Base-by-base conservation (phyloP, 208 protist species). In the Trypanosoma lewisi region DNA sequence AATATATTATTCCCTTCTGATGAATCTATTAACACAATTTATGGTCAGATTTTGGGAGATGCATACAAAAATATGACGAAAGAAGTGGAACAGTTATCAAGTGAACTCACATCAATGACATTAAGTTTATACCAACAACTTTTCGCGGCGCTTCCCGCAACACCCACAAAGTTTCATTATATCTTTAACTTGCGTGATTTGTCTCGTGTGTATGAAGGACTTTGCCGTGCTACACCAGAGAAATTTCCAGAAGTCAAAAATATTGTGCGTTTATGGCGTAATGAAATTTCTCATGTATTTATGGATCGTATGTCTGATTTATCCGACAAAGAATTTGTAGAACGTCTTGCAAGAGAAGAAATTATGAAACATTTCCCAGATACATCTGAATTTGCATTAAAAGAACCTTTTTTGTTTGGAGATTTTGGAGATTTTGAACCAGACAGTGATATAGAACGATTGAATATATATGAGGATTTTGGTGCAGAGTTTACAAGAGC, bases 171-270 rank as follows among this genome's bases (percentile, higher is more conserved):
- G 73, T 99, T 99, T 78, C 98, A 99, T 77, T 99, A 99, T 77
- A 91, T 99, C 52, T 99, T 99, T 86, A 99, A 99, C 77, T 83
- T 99, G 39, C 83, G 98, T 63, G 98, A 99, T 72, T 75, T 99
- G 17, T 98, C 93, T 37, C 82, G 98, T 21, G 91, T 99, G 14
- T 99, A 98, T 78, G 97, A 99, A 78, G 98, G 98, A 28, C 71
- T 99, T 9, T 98, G 93, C 70, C 89, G 96, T 51, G 83, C 93
- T 2, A 98, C 95, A 7, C 72, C 81, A 12, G 93, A 97, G 44
- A 97, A 93, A 69, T 97, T 99, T 67, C n/a, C 52, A 7, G 75
- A 73, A 4, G 14, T 74, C 1, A 59, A 47, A 6, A 8, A 61
- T 0, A 51, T 99, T 34, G 73, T 99, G 27, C 92, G 97, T 0